These are phyloP conservation scores for Gryganskiella cystojenkinii DNA, from an alignment of 192 early-diverging fungal species.

Conservation along the genomic window DNA sequence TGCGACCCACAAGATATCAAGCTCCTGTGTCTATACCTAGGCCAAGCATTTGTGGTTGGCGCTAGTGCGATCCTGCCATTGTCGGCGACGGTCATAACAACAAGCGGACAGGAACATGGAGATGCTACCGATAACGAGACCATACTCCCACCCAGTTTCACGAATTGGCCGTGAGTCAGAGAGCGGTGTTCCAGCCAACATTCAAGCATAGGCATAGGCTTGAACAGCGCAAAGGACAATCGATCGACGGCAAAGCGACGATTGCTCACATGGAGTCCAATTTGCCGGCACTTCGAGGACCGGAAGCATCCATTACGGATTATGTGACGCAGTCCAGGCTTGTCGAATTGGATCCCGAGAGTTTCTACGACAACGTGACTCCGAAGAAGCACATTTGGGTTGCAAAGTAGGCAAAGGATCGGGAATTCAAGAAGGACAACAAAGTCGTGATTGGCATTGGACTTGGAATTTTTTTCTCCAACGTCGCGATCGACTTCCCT, in stretches of 20 bases:
- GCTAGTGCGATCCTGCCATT: conserved; percentile 9
- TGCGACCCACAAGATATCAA: conserved; percentile 8
- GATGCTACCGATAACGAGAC: too few relatives aligned
- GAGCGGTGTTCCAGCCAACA: conserved; percentile 16
- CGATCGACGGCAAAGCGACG: not conserved
- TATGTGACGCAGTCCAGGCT: too few relatives aligned
- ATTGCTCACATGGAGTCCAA: conserved; percentile 11
- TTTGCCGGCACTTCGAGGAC: conserved; percentile 12
- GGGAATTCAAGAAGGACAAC: conserved; percentile 8
- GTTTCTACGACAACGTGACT: not conserved
- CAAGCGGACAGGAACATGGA: too few relatives aligned
- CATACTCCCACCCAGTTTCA: not conserved
- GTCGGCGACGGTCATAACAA: too few relatives aligned
- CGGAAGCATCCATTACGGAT: conserved; percentile 2
- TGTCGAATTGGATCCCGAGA: not conserved
- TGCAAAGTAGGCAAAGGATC: too few relatives aligned
- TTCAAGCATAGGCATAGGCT: conserved; percentile 10
- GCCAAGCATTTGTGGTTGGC: conserved; percentile 16
- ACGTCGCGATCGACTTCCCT: conserved; percentile 1
- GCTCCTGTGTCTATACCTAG: conserved; percentile 10
- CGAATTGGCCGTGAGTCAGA: conserved; percentile 13
- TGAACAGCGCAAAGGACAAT: not conserved
- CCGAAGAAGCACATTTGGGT: conserved; percentile 5
- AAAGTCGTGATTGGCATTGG: conserved; percentile 27
- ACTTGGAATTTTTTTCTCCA: conserved; percentile 13